Evolutionary conservation across 208 protist species (phyloP), one percentile per base, ranked within the genome.

Genomic region (Trypanosoma congolense): DNA sequence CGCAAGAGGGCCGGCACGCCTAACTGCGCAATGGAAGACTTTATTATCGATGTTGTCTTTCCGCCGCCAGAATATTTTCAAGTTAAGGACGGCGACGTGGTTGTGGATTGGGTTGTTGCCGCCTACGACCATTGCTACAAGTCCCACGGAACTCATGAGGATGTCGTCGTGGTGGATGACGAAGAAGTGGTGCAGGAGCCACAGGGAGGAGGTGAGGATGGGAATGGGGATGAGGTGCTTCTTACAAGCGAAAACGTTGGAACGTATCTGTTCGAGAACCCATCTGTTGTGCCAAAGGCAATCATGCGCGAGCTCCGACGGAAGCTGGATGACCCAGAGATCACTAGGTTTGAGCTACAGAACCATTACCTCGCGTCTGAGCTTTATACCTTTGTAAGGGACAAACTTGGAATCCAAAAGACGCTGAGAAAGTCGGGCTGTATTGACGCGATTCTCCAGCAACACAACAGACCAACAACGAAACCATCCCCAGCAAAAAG

Each of bases 41-140:
- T 95, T 55, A 71, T 95, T 3, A 69, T 90, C 14, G 87, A 95
- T 58, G 80, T 95, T 9, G 63, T 95, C 2, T 95, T 85, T 46
- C 87, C 87, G 18, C 58, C 73, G 16, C 24, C 65, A 1, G 10
- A 40, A 30, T 46, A 56, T 19, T 38, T 24, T n/a, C n/a, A 19
- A 24, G 21, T 26, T 12, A 44, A 42, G 33, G 59, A 12, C 12
- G 49, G 38, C 2, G 53, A 67, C 12, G 28, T 18, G 0, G 52
- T 78, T 1, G 42, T 83, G 22, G 86, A 93, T 63, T 93, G 86
- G 83, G 29, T 93, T 33, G 55, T 90, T 28, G 62, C 68, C 12
- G 75, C 77, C n/a, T 93, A 85, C 43, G 60, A 83, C 36, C 83
- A 82, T 49, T 87, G 83, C 52, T 60, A 66, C 28, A 35, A 59